A percentile compares a stretch with the other conserved stretches of the same genome.
Conservation (phyloP, 2,329 filamentous ascomycete genomes). For the Chaetomium globosum region DNA sequence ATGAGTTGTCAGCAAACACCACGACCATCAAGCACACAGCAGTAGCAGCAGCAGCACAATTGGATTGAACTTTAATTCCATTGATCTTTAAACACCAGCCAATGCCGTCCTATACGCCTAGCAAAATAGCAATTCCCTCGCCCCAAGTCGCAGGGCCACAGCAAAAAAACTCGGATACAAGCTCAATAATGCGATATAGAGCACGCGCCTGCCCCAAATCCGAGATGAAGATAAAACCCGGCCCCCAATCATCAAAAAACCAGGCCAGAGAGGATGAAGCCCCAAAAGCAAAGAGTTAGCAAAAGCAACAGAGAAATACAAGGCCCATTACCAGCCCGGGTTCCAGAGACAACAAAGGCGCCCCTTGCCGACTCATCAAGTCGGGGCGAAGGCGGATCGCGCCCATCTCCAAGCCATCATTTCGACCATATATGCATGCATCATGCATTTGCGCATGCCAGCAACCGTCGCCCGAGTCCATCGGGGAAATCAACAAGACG, state of each 20-base stretch:
- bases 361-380: background rate
- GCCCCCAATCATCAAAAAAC: background rate
- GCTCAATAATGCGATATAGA: constrained; percentile 1
- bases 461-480: background rate
- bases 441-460: no score
- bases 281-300: background rate
- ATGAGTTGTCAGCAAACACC: background rate
- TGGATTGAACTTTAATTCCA: background rate
- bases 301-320: background rate
- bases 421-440: background rate
- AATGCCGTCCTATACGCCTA: background rate
- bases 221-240: background rate
- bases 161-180: background rate
- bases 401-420: background rate
- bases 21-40: no score
- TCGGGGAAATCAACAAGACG: background rate
- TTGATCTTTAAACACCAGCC: background rate
- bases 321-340: background rate
- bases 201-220: background rate
- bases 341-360: background rate
- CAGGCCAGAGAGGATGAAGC: background rate
- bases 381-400: background rate
- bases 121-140: background rate
- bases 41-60: background rate
- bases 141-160: background rate